Percentiles rank a stretch among this genome's conserved stretches.
Conservation (phyloP, 371 early-diverging fungal genomes). For the Apophysomyces sp. region DNA sequence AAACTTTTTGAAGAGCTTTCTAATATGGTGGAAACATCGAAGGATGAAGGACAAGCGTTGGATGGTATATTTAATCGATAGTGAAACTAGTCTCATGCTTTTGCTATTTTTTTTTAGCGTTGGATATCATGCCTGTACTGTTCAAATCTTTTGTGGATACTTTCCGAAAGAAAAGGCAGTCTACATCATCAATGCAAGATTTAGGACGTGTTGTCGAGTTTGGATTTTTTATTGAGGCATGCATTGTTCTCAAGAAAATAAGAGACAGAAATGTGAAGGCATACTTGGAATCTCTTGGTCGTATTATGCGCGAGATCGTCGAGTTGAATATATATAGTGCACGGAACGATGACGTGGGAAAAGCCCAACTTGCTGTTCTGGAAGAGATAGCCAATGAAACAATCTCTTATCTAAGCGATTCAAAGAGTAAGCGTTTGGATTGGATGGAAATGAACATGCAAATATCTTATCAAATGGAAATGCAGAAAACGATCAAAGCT, state of each 20-base stretch:
- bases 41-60: slow-evolving; percentile 10
- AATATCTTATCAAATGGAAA: neutral
- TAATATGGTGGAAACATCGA: slow-evolving; percentile 11
- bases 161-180: slow-evolving; percentile 29
- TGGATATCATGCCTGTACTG: slow-evolving; percentile 31
- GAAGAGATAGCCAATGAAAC: slow-evolving; percentile 18
- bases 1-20: slow-evolving; percentile 40
- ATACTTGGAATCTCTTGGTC: slow-evolving; percentile 18
- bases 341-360: slow-evolving; percentile 36
- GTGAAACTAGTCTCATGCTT: neutral
- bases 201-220: slow-evolving; percentile 35
- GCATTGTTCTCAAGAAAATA: slow-evolving; percentile 11
- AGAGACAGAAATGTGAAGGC: neutral
- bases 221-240: slow-evolving; percentile 32
- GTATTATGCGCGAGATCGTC: slow-evolving; percentile 24
- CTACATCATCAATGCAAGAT: slow-evolving; percentile 28
- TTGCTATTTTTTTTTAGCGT: slow-evolving; percentile 7
- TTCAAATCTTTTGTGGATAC: slow-evolving; percentile 26
- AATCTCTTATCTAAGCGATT: slow-evolving; percentile 12
- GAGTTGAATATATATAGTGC: slow-evolving; percentile 29
- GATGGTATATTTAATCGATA: slow-evolving; percentile 25
- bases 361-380: slow-evolving; percentile 19
- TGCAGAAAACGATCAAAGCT: slow-evolving; percentile 14
- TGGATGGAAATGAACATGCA: neutral
- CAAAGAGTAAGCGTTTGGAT: slow-evolving; percentile 10